phyloP scores from a whole-genome alignment of 2,329 filamentous ascomycete species.

The Trichoderma koningiopsis region DNA sequence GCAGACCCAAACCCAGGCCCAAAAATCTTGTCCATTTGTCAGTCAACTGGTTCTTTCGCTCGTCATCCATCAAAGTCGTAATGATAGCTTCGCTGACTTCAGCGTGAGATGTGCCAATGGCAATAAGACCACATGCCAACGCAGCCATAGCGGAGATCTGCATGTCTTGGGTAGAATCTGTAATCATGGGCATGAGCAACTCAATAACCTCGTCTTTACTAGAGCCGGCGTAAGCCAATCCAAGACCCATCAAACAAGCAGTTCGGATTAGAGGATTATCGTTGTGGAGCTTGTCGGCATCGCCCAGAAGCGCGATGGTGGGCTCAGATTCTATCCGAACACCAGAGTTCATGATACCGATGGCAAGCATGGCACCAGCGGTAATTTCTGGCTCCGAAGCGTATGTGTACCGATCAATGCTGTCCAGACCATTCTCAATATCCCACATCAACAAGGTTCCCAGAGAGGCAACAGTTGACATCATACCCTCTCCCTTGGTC shows the following conservation, averaged over 20 bases:
- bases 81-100: slow-evolving; percentile 92
- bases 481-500: slow-evolving; percentile 97
- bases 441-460: slow-evolving; percentile 94
- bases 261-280: slow-evolving; percentile 78
- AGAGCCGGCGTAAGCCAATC: slow-evolving; percentile 90
- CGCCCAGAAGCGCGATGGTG: slow-evolving; percentile 81
- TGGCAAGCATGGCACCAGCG: slow-evolving; percentile 88
- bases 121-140: slow-evolving; percentile 84
- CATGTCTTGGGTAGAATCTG: slow-evolving; percentile 84
- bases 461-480: slow-evolving; percentile 91
- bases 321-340: slow-evolving; percentile 88
- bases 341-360: slow-evolving; percentile 93
- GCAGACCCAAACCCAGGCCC: slow-evolving; percentile 85
- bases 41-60: slow-evolving; percentile 85
- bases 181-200: slow-evolving; percentile 81
- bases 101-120: slow-evolving; percentile 87
- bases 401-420: slow-evolving; percentile 93
- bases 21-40: slow-evolving; percentile 99
- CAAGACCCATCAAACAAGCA: slow-evolving; percentile 92
- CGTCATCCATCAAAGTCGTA: slow-evolving; percentile 89
- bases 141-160: slow-evolving; percentile 96
- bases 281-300: slow-evolving; percentile 75
- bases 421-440: slow-evolving; percentile 86
- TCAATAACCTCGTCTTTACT: slow-evolving; percentile 90
- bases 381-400: slow-evolving; percentile 77